Conservation (phyloP, 2,329 filamentous ascomycete species). For the Plenodomus lindquistii region DNA sequence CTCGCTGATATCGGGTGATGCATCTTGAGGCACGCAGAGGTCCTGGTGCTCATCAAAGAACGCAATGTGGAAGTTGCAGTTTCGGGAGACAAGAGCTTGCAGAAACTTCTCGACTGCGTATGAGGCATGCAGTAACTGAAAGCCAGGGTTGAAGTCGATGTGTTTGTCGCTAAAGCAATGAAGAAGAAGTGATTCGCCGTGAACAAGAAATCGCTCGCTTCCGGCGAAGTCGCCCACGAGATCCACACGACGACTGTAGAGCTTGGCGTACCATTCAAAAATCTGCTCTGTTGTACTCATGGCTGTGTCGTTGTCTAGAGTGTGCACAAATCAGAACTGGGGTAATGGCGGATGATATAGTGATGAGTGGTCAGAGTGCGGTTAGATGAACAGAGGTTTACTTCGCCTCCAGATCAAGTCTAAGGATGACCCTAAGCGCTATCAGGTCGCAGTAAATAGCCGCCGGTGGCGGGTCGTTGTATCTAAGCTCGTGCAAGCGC, state of each 20-base stretch:
- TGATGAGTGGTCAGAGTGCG: conserved; percentile 8
- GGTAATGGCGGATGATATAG: conserved; percentile 3
- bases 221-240: conserved; percentile 77
- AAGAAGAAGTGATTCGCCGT: conserved; percentile 72
- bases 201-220: conserved; percentile 71
- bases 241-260: conserved; percentile 44
- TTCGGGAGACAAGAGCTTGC: conserved; percentile 60
- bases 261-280: conserved; percentile 40
- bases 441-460: conserved; percentile 11
- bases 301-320: conserved; percentile 25
- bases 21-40: conserved; percentile 58
- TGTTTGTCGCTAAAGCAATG: conserved; percentile 64
- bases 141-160: conserved; percentile 67
- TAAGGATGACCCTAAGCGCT: conserved; percentile 6
- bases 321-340: conserved; percentile 5
- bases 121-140: conserved; percentile 72
- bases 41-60: conserved; percentile 66
- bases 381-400: conserved; percentile 8
- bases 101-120: conserved; percentile 71
- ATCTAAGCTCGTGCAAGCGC: conserved; percentile 15
- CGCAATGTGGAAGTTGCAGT: conserved; percentile 71
- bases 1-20: conserved; percentile 35
- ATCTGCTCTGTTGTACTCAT: conserved; percentile 25
- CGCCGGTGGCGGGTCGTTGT: conserved; percentile 21
- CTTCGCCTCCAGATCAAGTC: conserved; percentile 10